Percentiles rank a stretch among this genome's conserved stretches.
phyloP scores from a whole-genome alignment of 805 yeast genomes.

The Saturnispora quitensis region DNA sequence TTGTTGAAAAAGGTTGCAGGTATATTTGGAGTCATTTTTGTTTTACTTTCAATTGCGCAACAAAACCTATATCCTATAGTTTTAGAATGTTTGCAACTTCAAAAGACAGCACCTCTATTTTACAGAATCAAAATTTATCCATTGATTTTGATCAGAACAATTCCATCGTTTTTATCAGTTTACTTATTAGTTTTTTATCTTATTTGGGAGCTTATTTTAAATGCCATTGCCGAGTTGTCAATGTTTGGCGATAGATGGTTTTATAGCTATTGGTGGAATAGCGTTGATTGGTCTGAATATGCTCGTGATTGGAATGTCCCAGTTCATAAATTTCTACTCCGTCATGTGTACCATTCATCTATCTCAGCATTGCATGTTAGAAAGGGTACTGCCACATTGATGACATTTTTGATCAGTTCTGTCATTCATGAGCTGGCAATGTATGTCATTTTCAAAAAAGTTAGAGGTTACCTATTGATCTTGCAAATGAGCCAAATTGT shows the following conservation, averaged over 20 bases:
- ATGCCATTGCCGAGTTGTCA: constrained; percentile 83
- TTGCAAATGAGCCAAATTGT: constrained; percentile 89
- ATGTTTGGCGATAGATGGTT: constrained; percentile 84
- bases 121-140: constrained; percentile 43
- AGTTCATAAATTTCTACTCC: constrained; percentile 76
- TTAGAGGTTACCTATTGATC: constrained; percentile 70
- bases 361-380: constrained; percentile 65
- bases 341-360: constrained; percentile 92
- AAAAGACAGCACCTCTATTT: constrained; percentile 35
- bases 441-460: constrained; percentile 73
- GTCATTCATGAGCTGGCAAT: constrained; percentile 85
- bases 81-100: constrained; percentile 44
- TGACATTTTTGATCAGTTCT: constrained; percentile 74
- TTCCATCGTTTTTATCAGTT: constrained; percentile 70
- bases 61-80: constrained; percentile 66
- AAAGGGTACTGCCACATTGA: constrained; percentile 58
- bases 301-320: constrained; percentile 93
- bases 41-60: constrained; percentile 74
- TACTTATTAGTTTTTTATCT: constrained; percentile 75
- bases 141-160: constrained; percentile 55
- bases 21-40: constrained; percentile 73
- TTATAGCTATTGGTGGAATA: constrained; percentile 98
- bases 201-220: constrained; percentile 92
- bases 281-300: constrained; percentile 87
- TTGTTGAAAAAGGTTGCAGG: constrained; percentile 65